These are phyloP conservation scores for Wickerhamiella azyma DNA, from an alignment of 805 yeast genomes.

Conservation along the genomic window DNA sequence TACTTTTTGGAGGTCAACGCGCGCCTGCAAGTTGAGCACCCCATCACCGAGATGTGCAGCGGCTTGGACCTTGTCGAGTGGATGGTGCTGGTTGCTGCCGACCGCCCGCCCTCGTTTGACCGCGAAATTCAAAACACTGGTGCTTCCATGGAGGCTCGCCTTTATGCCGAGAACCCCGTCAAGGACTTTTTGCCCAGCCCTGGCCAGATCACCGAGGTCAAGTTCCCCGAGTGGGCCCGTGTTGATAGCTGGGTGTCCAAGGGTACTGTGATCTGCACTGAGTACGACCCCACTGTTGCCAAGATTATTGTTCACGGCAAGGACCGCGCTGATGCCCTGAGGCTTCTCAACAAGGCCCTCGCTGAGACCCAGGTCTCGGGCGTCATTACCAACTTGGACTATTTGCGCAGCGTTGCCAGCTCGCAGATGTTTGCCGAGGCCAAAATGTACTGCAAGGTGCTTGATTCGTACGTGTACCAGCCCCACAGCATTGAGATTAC, in stretches of 20 bases:
- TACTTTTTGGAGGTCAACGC: constrained; percentile 95
- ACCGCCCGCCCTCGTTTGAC: constrained; percentile 65
- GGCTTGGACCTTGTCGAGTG: constrained; percentile 92
- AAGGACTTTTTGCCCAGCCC: constrained; percentile 94
- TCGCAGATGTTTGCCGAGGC: constrained; percentile 76
- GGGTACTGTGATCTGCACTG: constrained; percentile 80
- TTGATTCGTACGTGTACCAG: constrained; percentile 65
- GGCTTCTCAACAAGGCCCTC: constrained; percentile 63
- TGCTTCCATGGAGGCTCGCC: constrained; percentile 91
- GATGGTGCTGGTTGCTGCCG: constrained; percentile 90
- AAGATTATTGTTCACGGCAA: constrained; percentile 90
- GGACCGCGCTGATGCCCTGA: constrained; percentile 74
- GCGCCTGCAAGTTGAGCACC: constrained; percentile 94
- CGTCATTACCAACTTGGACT: constrained; percentile 79
- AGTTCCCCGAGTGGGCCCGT: constrained; percentile 83
- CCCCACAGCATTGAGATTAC: constrained; percentile 78
- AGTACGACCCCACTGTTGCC: constrained; percentile 92
- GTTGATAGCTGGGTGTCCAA: constrained; percentile 87
- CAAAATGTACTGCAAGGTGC: constrained; percentile 71
- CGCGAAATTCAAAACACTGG: constrained; percentile 50
- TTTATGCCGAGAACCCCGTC: constrained; percentile 94
- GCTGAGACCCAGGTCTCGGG: constrained; percentile 81
- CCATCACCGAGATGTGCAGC: constrained; percentile 89
- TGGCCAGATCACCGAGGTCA: constrained; percentile 76
- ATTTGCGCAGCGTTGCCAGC: constrained; percentile 70